Conservation (phyloP, 2,329 filamentous ascomycete species). For the Aspergillus fumigatiaffinis region DNA sequence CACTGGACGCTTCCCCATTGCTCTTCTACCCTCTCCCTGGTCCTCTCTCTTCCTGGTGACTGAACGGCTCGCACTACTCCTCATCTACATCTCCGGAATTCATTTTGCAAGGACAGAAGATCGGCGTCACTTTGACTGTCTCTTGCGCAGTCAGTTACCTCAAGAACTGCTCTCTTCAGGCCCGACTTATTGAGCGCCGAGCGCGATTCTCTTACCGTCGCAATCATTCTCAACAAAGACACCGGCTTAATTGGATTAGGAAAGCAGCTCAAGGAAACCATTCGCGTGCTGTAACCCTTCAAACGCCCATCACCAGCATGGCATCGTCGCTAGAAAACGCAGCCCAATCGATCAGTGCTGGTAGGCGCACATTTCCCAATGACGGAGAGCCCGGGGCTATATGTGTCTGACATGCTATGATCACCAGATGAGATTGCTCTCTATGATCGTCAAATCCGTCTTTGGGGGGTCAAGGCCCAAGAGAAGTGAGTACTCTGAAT, state of each 20-base stretch:
- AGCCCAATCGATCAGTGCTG: conserved; percentile 31
- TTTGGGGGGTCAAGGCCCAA: conserved; percentile 96
- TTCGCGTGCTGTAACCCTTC: too few species aligned
- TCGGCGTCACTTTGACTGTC: not conserved
- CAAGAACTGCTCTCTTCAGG: too few species aligned
- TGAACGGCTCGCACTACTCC: not conserved
- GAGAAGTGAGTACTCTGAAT: conserved; percentile 54
- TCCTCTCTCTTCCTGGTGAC: not conserved
- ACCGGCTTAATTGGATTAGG: not conserved
- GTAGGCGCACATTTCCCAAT: conserved; percentile 13
- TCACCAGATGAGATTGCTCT: conserved; percentile 83
- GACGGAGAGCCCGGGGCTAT: not conserved
- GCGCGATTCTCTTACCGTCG: not conserved
- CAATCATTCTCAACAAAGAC: not conserved
- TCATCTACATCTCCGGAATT: not conserved
- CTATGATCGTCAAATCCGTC: conserved; percentile 93
- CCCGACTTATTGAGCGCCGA: too few species aligned
- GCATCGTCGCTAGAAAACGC: conserved; percentile 24
- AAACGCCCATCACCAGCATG: not conserved
- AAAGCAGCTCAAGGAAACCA: not conserved
- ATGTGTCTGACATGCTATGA: conserved; percentile 3
- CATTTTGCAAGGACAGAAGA: not conserved
- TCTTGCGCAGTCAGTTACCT: not conserved
- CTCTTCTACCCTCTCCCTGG: not conserved
- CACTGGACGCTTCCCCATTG: not conserved